Evolutionary conservation across 345 rosid species (phyloP).

Genomic region (Euphorbia pulcherrima): DNA sequence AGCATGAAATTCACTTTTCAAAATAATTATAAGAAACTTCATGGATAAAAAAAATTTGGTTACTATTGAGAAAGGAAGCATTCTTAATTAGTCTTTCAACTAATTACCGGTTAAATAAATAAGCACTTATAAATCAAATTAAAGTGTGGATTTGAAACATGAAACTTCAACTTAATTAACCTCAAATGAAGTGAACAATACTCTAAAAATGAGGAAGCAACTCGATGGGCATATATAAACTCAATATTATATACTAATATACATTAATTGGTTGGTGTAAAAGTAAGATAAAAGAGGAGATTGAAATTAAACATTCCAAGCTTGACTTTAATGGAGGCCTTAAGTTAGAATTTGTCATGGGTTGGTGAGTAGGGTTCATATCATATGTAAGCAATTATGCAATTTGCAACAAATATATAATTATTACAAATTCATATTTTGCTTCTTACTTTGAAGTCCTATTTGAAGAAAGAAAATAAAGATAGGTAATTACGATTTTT

Average conservation of each 20-base stretch:
- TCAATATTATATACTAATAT: background rate
- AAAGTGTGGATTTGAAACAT: no score
- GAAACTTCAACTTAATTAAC: no score
- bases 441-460: no score
- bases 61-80: no score
- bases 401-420: background rate
- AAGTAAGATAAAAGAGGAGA: background rate
- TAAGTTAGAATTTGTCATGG: background rate
- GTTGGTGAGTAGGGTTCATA: background rate
- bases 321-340: conserved; percentile 3
- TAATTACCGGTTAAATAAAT: background rate
- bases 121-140: background rate
- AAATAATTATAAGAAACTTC: no score
- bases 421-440: background rate
- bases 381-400: background rate
- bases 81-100: background rate
- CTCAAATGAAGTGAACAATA: no score
- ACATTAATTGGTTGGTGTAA: conserved; percentile 12
- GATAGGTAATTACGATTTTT: background rate
- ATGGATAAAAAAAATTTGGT: no score
- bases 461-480: no score
- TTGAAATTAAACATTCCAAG: background rate
- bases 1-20: no score
- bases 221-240: no score
- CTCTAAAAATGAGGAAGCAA: no score